Percentiles rank a stretch among this genome's conserved stretches.
Conservation (phyloP, 2,329 filamentous ascomycete species). For the Trichoderma hamatum region DNA sequence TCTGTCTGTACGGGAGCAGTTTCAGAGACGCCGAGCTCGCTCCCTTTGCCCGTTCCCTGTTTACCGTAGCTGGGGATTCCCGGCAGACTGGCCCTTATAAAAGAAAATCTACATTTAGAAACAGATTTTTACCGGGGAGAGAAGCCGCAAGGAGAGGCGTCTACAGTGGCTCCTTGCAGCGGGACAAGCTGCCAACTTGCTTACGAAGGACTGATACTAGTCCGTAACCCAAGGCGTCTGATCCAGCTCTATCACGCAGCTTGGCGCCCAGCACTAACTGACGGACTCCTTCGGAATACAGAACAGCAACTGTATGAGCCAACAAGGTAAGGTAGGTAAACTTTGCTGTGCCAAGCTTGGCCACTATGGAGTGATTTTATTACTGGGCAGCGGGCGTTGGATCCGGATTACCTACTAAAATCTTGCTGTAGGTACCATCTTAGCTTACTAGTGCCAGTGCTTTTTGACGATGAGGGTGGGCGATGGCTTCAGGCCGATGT, state of each 20-base stretch:
- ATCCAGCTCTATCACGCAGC: too few relatives aligned
- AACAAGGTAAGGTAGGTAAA: not conserved
- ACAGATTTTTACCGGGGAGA: not conserved
- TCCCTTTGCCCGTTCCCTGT: not conserved
- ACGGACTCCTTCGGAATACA: not conserved
- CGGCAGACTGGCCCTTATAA: not conserved
- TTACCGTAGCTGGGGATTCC: not conserved
- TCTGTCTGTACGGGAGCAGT: not conserved
- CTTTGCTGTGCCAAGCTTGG: not conserved
- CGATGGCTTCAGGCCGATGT: not conserved
- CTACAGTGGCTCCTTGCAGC: constrained; percentile 11
- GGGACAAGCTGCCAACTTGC: not conserved
- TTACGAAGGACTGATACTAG: not conserved
- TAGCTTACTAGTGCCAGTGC: not conserved
- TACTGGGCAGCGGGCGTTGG: not conserved
- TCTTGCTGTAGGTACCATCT: not conserved
- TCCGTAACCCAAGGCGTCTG: not conserved
- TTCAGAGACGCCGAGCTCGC: not conserved
- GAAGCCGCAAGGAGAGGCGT: not conserved
- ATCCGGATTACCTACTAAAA: not conserved
- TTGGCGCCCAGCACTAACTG: too few relatives aligned
- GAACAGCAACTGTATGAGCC: not conserved
- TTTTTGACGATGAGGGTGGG: not conserved
- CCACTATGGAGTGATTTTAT: not conserved
- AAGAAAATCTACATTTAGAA: not conserved